phyloP scores from a whole-genome alignment of 176 grass and related monocot genomes.

The Guadua angustifolia region DNA sequence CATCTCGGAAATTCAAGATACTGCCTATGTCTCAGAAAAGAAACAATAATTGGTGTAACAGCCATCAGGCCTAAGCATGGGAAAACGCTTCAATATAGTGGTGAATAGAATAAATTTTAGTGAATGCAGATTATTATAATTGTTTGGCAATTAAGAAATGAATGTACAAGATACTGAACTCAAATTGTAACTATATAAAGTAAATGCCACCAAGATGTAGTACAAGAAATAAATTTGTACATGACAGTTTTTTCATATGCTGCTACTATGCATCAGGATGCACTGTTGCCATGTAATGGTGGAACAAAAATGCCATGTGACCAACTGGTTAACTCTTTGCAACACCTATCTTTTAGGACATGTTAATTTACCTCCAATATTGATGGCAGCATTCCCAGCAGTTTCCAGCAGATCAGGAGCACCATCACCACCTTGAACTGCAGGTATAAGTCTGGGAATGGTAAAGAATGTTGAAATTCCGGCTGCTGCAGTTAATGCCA shows the following conservation, averaged over 20 bases:
- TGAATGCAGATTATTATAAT: neutral
- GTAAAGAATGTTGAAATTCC: slow-evolving; percentile 95
- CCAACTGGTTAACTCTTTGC: slow-evolving; percentile 13
- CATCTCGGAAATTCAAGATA: slow-evolving; percentile 19
- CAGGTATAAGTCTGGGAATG: slow-evolving; percentile 81
- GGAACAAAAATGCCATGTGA: slow-evolving; percentile 1
- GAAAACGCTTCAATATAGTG: neutral
- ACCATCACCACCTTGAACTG: slow-evolving; percentile 83
- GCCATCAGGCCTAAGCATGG: slow-evolving; percentile 9
- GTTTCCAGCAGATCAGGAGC: slow-evolving; percentile 87
- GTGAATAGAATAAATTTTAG: neutral
- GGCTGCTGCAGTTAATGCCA: slow-evolving; percentile 79
- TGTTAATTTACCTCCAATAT: slow-evolving; percentile 84
- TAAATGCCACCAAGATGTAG: neutral
- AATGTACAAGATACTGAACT: neutral
- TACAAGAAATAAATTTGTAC: neutral
- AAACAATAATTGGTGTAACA: neutral
- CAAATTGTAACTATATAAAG: neutral
- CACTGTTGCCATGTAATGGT: slow-evolving; percentile 22
- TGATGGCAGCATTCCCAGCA: slow-evolving; percentile 80
- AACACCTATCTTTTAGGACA: slow-evolving; percentile 34
- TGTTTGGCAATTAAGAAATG: slow-evolving; percentile 19
- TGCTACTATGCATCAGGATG: neutral
- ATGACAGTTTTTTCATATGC: neutral
- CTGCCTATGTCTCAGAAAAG: neutral